Conservation (phyloP, 2,329 filamentous ascomycete genomes). For the Aspergillus luchuensis region DNA sequence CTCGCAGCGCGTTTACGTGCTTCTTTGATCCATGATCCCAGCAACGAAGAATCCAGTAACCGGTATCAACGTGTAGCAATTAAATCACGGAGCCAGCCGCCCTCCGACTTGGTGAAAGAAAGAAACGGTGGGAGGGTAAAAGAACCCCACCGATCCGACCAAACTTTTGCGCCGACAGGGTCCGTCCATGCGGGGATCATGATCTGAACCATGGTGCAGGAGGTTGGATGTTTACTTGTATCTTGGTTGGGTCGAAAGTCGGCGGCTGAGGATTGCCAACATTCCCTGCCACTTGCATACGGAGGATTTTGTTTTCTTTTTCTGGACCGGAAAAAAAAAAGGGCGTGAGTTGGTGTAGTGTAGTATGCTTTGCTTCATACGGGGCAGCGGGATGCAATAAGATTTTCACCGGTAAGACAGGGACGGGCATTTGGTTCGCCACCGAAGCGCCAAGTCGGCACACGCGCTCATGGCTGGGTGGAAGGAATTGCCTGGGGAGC, state of each 20-base stretch:
- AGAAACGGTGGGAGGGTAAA: background rate
- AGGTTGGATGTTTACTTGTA: conserved; percentile 1
- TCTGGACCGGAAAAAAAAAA: background rate
- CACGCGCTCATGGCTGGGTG: background rate
- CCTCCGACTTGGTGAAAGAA: background rate
- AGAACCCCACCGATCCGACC: background rate
- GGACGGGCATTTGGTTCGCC: conserved; percentile 1
- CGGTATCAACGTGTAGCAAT: background rate
- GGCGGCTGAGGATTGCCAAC: background rate
- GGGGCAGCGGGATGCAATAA: background rate
- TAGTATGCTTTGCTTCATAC: no score
- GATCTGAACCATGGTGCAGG: conserved; percentile 5
- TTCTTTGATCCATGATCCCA: background rate
- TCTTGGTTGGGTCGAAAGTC: background rate
- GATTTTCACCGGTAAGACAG: background rate
- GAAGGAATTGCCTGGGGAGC: background rate
- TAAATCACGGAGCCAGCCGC: background rate
- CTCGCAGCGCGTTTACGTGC: background rate
- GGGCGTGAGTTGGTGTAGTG: no score
- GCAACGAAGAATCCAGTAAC: background rate
- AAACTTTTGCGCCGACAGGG: conserved; percentile 2
- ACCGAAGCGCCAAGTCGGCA: conserved; percentile 9
- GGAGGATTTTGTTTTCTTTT: background rate
- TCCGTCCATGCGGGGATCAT: conserved; percentile 3
- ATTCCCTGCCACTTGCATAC: background rate